A percentile compares a stretch with the other conserved stretches of the same genome.
phyloP scores from a whole-genome alignment of 1,284 basidiomycete species.

The Sanguinoderma infundibulare region DNA sequence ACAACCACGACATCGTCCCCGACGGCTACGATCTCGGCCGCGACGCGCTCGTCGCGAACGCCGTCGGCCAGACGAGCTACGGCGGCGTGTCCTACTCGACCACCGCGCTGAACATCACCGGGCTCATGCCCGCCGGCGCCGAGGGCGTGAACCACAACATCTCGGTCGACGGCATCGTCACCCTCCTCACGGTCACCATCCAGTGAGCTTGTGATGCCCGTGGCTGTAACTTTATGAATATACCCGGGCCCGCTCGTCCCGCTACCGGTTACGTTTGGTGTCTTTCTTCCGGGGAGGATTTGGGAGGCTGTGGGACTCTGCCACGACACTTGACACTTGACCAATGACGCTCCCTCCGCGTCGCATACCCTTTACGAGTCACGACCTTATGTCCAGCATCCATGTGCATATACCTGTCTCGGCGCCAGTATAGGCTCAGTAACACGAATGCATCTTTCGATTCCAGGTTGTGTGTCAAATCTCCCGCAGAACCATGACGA shows the following conservation, averaged over 20 bases:
- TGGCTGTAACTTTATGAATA: background rate
- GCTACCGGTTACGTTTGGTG: background rate
- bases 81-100: conserved; percentile 55
- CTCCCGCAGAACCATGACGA: too few relatives aligned
- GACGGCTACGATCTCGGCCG: conserved; percentile 61
- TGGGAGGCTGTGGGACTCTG: background rate
- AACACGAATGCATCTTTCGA: too few relatives aligned
- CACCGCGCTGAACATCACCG: conserved; percentile 47
- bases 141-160: conserved; percentile 55
- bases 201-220: conserved; percentile 18
- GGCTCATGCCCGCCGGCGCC: conserved; percentile 55
- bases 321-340: conserved; percentile 1
- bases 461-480: too few relatives aligned
- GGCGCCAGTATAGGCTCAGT: background rate
- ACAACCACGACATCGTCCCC: conserved; percentile 54
- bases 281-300: background rate
- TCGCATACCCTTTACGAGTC: background rate
- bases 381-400: background rate
- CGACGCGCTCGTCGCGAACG: conserved; percentile 47
- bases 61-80: conserved; percentile 47
- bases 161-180: conserved; percentile 50
- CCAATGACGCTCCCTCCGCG: too few relatives aligned
- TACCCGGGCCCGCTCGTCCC: background rate
- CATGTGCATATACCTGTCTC: background rate
- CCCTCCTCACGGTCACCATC: conserved; percentile 50